Evolutionary conservation across 2,329 filamentous ascomycete species (phyloP).

Genomic region (Rhynchosporium graminicola): DNA sequence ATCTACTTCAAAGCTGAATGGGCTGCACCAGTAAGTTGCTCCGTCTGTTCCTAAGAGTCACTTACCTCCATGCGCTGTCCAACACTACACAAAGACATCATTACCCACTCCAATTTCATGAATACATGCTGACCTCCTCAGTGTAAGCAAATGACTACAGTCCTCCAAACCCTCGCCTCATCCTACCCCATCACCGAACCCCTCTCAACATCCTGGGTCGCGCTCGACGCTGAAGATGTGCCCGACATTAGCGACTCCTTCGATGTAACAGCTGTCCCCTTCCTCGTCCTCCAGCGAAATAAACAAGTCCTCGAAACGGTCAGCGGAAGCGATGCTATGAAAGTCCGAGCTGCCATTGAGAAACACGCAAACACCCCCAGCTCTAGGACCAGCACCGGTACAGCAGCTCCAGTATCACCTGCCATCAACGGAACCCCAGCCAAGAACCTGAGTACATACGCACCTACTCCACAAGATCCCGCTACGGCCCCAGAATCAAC

Average conservation of each 20-base stretch:
- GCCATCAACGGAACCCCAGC: constrained; percentile 40
- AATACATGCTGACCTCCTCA: constrained; percentile 19
- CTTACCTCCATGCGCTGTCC: not conserved
- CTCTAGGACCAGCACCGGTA: constrained; percentile 2
- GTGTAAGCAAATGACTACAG: constrained; percentile 89
- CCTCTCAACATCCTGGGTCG: constrained; percentile 75
- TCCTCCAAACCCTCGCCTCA: constrained; percentile 81
- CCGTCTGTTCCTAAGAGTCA: not conserved
- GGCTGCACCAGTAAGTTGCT: constrained; percentile 68
- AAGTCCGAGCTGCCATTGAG: constrained; percentile 84
- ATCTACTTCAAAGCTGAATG: constrained; percentile 96
- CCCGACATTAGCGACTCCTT: constrained; percentile 90
- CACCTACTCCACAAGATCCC: constrained; percentile 31
- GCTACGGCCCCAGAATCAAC: constrained; percentile 35
- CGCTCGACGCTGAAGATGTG: constrained; percentile 91
- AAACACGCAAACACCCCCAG: constrained; percentile 57
- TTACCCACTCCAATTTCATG: not conserved
- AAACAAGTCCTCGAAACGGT: constrained; percentile 79
- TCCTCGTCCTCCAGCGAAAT: constrained; percentile 78
- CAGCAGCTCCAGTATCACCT: too few relatives aligned
- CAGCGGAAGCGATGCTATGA: constrained; percentile 84
- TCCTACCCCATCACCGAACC: constrained; percentile 76
- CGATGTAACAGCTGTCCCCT: constrained; percentile 92
- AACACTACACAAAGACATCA: not conserved
- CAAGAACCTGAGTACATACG: constrained; percentile 41